These are phyloP conservation scores for Ramalina peruviana DNA, from an alignment of 495 filamentous ascomycete genomes.

Conservation along the genomic window DNA sequence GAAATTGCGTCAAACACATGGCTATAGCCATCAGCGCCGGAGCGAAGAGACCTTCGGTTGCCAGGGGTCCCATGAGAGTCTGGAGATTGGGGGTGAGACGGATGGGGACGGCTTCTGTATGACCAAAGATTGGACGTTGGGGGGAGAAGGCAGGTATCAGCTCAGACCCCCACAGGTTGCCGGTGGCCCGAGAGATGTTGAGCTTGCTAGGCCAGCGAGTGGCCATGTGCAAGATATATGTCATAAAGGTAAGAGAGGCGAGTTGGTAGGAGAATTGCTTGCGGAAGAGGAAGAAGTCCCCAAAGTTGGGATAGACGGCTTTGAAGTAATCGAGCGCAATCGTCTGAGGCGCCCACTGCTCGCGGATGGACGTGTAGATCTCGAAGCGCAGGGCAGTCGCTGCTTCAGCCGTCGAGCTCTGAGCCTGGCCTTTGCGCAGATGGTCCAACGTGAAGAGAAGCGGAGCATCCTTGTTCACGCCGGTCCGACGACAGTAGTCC, in stretches of 20 bases:
- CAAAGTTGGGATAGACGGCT: conserved; percentile 71
- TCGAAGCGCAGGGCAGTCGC: conserved; percentile 60
- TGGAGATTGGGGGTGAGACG: conserved; percentile 93
- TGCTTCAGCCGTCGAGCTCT: conserved; percentile 50
- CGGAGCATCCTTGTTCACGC: conserved; percentile 86
- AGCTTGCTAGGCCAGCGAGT: conserved; percentile 91
- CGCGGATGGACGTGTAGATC: conserved; percentile 80
- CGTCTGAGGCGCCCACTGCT: conserved; percentile 71
- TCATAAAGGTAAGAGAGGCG: conserved; percentile 96
- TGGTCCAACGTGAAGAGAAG: conserved; percentile 91
- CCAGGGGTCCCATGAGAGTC: conserved; percentile 85
- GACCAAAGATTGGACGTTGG: conserved; percentile 76
- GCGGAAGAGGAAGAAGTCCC: conserved; percentile 96
- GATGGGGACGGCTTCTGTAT: conserved; percentile 90
- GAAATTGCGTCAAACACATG: conserved; percentile 84
- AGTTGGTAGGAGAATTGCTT: conserved; percentile 92
- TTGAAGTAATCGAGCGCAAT: conserved; percentile 84
- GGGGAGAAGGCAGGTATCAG: conserved; percentile 72
- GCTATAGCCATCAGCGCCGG: conserved; percentile 90
- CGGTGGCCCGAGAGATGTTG: conserved; percentile 72
- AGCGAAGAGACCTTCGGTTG: conserved; percentile 87
- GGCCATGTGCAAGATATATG: conserved; percentile 91
- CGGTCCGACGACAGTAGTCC: conserved; percentile 77
- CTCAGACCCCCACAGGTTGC: conserved; percentile 94
- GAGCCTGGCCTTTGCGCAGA: conserved; percentile 44